phyloP scores from a whole-genome alignment of 108 stramenopile genomes.

The Phaeodactylum tricornutum region DNA sequence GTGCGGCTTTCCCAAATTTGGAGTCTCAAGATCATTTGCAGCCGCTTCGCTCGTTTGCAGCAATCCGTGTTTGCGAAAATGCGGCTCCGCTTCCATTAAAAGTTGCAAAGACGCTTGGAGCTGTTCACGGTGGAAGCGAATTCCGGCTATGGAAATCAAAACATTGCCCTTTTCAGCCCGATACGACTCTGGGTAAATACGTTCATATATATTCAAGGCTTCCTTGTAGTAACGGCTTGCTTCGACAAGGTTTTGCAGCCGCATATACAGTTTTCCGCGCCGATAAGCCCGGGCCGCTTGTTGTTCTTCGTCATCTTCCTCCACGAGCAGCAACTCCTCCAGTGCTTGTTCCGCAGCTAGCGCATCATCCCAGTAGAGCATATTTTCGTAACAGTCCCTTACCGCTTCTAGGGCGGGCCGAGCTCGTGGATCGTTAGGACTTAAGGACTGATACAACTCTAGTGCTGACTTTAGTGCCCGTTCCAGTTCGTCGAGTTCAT shows the following conservation, averaged over 20 bases:
- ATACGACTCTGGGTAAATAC: slow-evolving; percentile 2
- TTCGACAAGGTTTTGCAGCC: slow-evolving; percentile 12
- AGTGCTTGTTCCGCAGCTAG: slow-evolving; percentile 14
- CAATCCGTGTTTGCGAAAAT: too few relatives aligned
- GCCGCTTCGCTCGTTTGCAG: too few relatives aligned
- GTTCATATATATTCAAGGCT: slow-evolving; percentile 19
- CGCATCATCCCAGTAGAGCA: slow-evolving; percentile 36
- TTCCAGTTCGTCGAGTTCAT: slow-evolving; percentile 9
- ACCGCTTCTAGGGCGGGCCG: too few relatives aligned
- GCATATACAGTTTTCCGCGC: slow-evolving; percentile 29
- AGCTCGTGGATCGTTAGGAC: too few relatives aligned
- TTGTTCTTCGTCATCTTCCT: slow-evolving; percentile 6
- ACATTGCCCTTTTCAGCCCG: slow-evolving; percentile 21
- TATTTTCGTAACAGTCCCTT: slow-evolving; percentile 24
- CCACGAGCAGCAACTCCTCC: slow-evolving; percentile 1
- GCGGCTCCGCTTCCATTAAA: slow-evolving; percentile 19
- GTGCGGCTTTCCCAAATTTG: too few relatives aligned
- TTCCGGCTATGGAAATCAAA: slow-evolving; percentile 29
- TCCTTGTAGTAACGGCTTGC: slow-evolving; percentile 21
- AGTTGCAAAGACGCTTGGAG: slow-evolving; percentile 14
- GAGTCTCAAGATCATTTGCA: too few relatives aligned
- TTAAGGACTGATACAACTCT: too few relatives aligned
- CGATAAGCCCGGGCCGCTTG: slow-evolving; percentile 22
- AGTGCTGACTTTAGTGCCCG: too few relatives aligned
- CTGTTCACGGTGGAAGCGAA: slow-evolving; percentile 22